Evolutionary conservation across 805 yeast genomes (phyloP).

Genomic region (Groenewaldozyma tartarivorans): DNA sequence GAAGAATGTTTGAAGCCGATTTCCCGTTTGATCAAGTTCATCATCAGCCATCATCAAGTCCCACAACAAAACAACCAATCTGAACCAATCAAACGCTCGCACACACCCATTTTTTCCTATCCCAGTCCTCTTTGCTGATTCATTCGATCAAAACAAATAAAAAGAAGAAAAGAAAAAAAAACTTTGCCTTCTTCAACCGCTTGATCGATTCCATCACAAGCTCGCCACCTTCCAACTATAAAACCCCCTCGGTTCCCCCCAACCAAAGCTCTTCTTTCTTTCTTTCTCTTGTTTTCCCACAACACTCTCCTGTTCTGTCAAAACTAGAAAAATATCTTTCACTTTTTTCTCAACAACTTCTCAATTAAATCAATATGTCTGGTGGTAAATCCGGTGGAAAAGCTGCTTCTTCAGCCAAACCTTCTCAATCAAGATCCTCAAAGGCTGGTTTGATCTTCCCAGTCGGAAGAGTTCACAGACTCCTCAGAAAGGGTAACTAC

Average conservation of each 20-base stretch:
- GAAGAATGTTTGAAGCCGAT: not conserved
- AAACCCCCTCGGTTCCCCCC: conserved; percentile 6
- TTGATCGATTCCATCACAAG: not conserved
- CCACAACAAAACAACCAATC: too few species aligned
- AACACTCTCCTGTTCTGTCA: conserved; percentile 9
- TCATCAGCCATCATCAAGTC: not conserved
- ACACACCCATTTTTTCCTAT: too few species aligned
- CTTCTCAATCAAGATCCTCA: conserved; percentile 95
- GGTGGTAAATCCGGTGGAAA: conserved; percentile 81
- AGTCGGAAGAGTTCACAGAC: conserved; percentile 98
- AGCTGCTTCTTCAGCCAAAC: conserved; percentile 91
- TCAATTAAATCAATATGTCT: conserved; percentile 44
- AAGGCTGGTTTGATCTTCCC: conserved; percentile 99
- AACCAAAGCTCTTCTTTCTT: conserved; percentile 1
- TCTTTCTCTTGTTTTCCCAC: conserved; percentile 16
- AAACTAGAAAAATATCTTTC: conserved; percentile 13
- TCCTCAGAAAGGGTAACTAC: conserved; percentile 93
- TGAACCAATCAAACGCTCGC: too few species aligned
- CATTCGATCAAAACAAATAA: not conserved
- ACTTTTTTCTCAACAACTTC: not conserved
- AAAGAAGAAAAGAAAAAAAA: not conserved
- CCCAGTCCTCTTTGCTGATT: not conserved
- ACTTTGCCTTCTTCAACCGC: not conserved
- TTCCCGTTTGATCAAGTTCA: not conserved
- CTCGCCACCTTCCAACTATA: conserved; percentile 1